phyloP scores from a whole-genome alignment of 2,329 filamentous ascomycete species.

The Ophiostoma sp. region DNA sequence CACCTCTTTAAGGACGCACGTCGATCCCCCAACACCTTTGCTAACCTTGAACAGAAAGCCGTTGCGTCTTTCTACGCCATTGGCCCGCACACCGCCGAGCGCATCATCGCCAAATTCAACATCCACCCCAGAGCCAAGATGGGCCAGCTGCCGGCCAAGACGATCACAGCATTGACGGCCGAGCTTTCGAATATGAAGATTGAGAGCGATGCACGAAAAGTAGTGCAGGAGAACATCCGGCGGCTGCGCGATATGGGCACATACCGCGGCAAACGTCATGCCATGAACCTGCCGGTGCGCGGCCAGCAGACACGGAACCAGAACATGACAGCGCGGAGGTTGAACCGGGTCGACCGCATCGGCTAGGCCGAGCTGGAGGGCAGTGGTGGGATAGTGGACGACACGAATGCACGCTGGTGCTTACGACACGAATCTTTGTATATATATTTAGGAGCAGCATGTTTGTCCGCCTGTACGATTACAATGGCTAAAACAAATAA shows the following conservation, averaged over 20 bases:
- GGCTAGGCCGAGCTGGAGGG: slow-evolving; percentile 31
- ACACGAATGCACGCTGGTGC: neutral
- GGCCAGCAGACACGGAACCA: slow-evolving; percentile 84
- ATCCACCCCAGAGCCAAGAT: slow-evolving; percentile 81
- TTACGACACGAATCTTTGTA: slow-evolving; percentile 18
- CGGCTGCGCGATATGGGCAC: slow-evolving; percentile 85
- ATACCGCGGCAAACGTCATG: slow-evolving; percentile 84
- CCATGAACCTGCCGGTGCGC: slow-evolving; percentile 84
- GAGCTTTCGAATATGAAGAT: slow-evolving; percentile 89
- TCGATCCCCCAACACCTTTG: neutral
- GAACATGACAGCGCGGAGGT: slow-evolving; percentile 54
- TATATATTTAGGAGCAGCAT: slow-evolving; percentile 4
- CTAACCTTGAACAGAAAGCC: slow-evolving; percentile 48
- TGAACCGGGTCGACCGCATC: slow-evolving; percentile 54
- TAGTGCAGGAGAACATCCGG: slow-evolving; percentile 78
- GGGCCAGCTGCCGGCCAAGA: slow-evolving; percentile 67
- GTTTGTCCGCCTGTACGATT: slow-evolving; percentile 14
- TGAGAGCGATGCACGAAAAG: slow-evolving; percentile 76
- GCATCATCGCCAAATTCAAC: slow-evolving; percentile 80
- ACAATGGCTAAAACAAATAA: neutral
- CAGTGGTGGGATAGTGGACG: neutral
- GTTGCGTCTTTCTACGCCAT: slow-evolving; percentile 85
- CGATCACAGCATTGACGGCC: slow-evolving; percentile 73
- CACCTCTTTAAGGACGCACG: neutral
- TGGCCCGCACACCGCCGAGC: slow-evolving; percentile 61